Evolutionary conservation across 208 protist genomes (phyloP), one percentile per base, ranked within the genome.

Genomic region (Trichomonas gallinae): DNA sequence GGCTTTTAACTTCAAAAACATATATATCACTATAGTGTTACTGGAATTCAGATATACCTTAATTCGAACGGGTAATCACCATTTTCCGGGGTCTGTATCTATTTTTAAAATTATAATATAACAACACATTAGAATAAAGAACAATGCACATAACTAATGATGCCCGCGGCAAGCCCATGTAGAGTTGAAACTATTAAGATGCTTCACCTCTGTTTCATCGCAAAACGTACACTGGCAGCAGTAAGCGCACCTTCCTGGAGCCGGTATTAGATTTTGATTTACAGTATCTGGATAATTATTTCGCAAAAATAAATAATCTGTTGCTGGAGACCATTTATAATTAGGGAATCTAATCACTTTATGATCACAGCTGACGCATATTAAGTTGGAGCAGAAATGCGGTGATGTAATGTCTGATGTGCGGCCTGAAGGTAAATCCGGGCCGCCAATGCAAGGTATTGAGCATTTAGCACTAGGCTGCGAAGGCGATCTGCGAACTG

Each of bases 181-280:
- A 34, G 87, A 51, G 3, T 42, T 48, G 31, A 44, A 93, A 4
- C 15, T 44, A 93, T 42, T 42, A 8, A 93, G 31, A 48, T 93
- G 42, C 26, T 51, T 93, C 0, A 93, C 15, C 1, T 48, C 44
- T 38, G 17, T 34, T 93, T 93, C 87, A n/a, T 93, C 87, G 46
- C 87, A 93, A 51, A 93, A 93, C 46, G 87, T 93, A 15, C 87
- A 93, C 34, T 93, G 87, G 31, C 87, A 93, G 44, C 87, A 93
- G 45, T 93, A 93, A 34, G 87, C 87, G 26, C 87, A 93, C 23
- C 87, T 23, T 38, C 87, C 87, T 15, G 87, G 87, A 34, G 87
- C 87, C 2, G 6, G 40, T 1, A 93, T 51, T 0, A 93, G n/a
- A 38, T 93, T 93, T 51, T 93, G 40, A 26, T 93, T 0, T 2